A percentile compares a stretch with the other conserved stretches of the same genome.
phyloP scores from a whole-genome alignment of 306 rosid genomes.

The Fagus sylvatica region DNA sequence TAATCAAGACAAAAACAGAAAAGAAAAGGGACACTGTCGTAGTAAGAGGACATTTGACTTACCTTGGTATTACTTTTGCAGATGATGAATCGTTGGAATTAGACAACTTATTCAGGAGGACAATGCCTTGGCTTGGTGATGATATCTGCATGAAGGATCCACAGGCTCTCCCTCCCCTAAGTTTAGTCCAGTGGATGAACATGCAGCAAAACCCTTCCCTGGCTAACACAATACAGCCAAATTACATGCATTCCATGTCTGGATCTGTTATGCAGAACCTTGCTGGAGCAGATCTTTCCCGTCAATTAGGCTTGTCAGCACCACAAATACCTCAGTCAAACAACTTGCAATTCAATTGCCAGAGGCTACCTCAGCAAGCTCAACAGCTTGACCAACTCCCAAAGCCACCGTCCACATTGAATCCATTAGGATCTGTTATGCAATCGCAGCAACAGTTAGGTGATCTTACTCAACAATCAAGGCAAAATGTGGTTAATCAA shows the following conservation, averaged over 20 bases:
- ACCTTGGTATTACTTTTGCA: conserved; percentile 33
- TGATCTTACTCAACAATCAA: conserved; percentile 54
- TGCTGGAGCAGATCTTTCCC: conserved; percentile 63
- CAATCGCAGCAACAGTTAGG: conserved; percentile 63
- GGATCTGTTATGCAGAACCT: conserved; percentile 71
- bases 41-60: conserved; percentile 1
- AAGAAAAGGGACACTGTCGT: conserved; percentile 1
- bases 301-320: conserved; percentile 64
- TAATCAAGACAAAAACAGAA: background rate
- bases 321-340: conserved; percentile 69
- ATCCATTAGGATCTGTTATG: conserved; percentile 48
- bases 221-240: conserved; percentile 68
- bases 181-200: conserved; percentile 99
- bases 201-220: conserved; percentile 78
- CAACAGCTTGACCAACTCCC: conserved; percentile 79
- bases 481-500: conserved; percentile 63
- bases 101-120: conserved; percentile 66
- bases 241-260: conserved; percentile 58
- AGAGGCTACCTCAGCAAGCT: conserved; percentile 63
- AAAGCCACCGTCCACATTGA: conserved; percentile 50
- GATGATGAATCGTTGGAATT: conserved; percentile 77
- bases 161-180: conserved; percentile 74
- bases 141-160: conserved; percentile 81
- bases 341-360: conserved; percentile 58
- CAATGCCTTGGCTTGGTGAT: conserved; percentile 91